Percentiles rank a stretch among this genome's conserved stretches.
These are phyloP conservation scores for Boletellus ananas DNA, from an alignment of 768 basidiomycete species.

Conservation along the genomic window DNA sequence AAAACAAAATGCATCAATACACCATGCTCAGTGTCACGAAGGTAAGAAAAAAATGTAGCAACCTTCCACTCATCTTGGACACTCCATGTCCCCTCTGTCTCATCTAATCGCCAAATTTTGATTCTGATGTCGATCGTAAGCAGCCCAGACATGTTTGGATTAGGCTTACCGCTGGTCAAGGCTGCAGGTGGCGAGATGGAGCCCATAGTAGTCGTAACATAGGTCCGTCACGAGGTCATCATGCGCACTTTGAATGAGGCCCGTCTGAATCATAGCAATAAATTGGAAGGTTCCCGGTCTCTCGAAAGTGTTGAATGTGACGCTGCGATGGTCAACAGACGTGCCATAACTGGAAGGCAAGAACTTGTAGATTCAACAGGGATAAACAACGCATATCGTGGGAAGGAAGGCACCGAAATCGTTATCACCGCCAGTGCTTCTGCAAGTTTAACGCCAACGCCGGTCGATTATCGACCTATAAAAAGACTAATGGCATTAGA, in stretches of 20 bases:
- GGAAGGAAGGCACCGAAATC: too few relatives aligned
- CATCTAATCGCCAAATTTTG: constrained; percentile 81
- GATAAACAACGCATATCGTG: constrained; percentile 5
- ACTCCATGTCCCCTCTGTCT: constrained; percentile 67
- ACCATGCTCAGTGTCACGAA: neutral
- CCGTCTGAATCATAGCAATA: constrained; percentile 66
- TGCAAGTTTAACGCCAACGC: too few relatives aligned
- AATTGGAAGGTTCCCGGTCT: neutral
- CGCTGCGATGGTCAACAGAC: neutral
- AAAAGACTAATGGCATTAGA: constrained; percentile 15
- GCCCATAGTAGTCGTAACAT: constrained; percentile 88
- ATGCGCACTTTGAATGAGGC: constrained; percentile 74
- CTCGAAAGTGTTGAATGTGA: neutral
- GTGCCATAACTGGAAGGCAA: constrained; percentile 4
- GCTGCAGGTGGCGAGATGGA: constrained; percentile 73
- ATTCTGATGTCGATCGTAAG: constrained; percentile 43
- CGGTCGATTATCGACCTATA: too few relatives aligned
- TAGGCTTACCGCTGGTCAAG: constrained; percentile 69
- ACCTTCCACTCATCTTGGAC: constrained; percentile 93
- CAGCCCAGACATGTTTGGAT: constrained; percentile 1
- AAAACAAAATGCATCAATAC: constrained; percentile 1
- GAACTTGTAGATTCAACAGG: constrained; percentile 19
- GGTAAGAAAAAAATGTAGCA: neutral
- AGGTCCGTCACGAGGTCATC: constrained; percentile 81
- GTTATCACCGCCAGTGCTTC: too few relatives aligned